A percentile compares a stretch with the other conserved stretches of the same genome.
Conservation (phyloP, 805 yeast genomes). For the Blastobotrys muscicola region DNA sequence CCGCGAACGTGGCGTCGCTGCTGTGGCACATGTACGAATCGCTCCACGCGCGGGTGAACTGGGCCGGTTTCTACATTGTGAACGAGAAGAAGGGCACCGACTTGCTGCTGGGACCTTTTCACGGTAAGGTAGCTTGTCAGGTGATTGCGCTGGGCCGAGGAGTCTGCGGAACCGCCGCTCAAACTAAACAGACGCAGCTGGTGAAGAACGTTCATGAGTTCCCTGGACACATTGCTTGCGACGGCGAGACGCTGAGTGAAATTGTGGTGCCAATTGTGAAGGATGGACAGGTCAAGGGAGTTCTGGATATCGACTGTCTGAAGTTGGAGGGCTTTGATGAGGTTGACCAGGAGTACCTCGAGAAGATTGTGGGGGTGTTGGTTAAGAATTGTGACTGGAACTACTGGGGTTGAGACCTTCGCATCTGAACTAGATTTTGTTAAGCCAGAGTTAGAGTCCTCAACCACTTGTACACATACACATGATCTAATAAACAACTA, state of each 20-base stretch:
- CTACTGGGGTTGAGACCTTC: no score
- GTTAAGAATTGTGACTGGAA: conserved; percentile 46
- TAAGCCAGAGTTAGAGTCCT: neutral
- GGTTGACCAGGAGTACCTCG: conserved; percentile 50
- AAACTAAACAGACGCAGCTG: conserved; percentile 47
- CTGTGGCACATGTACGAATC: conserved; percentile 82
- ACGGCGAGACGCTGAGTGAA: conserved; percentile 88
- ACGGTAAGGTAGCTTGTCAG: conserved; percentile 96
- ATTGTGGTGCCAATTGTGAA: conserved; percentile 76
- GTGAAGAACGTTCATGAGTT: conserved; percentile 69
- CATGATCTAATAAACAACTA: no score
- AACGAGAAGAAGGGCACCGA: conserved; percentile 32
- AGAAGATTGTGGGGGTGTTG: conserved; percentile 45
- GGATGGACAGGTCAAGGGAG: conserved; percentile 49
- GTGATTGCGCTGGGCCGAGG: conserved; percentile 68
- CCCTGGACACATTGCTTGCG: conserved; percentile 96
- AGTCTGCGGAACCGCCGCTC: conserved; percentile 86
- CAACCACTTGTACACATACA: neutral
- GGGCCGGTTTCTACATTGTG: conserved; percentile 86
- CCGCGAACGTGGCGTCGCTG: conserved; percentile 78
- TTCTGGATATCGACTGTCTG: conserved; percentile 78
- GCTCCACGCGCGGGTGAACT: conserved; percentile 50
- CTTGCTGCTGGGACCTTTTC: conserved; percentile 83
- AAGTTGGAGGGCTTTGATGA: conserved; percentile 56
- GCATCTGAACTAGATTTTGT: no score